phyloP scores from a whole-genome alignment of 2,329 filamentous ascomycete species.

The Talaromyces sp. region DNA sequence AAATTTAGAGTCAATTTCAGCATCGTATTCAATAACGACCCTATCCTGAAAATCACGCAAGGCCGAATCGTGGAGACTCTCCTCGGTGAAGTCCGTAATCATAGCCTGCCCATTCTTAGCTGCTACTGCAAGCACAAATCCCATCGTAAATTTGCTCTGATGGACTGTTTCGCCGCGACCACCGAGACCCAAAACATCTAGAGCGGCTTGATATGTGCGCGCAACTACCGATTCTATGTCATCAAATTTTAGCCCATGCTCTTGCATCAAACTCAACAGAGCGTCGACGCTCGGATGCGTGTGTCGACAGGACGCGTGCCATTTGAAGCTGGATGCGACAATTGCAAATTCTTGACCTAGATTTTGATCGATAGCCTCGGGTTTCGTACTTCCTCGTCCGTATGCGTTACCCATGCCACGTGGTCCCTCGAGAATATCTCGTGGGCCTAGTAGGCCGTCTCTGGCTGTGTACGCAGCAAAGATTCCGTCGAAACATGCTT shows the following conservation, averaged over 20 bases:
- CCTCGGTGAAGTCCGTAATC: constrained; percentile 26
- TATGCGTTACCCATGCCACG: constrained; percentile 21
- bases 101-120: constrained; percentile 27
- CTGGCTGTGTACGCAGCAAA: constrained; percentile 25
- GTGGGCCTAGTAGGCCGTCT: constrained; percentile 21
- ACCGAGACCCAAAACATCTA: constrained; percentile 24
- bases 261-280: constrained; percentile 21
- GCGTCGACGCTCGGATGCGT: constrained; percentile 28
- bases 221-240: constrained; percentile 24
- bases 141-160: constrained; percentile 30
- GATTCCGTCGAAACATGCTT: constrained; percentile 26
- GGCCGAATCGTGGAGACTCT: constrained; percentile 17
- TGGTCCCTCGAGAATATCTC: constrained; percentile 24
- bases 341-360: constrained; percentile 21
- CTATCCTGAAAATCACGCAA: constrained; percentile 21
- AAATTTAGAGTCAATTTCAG: constrained; percentile 22
- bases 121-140: constrained; percentile 26
- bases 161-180: constrained; percentile 25
- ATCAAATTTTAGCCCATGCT: constrained; percentile 18
- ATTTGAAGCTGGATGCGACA: constrained; percentile 27
- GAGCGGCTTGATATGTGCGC: constrained; percentile 24
- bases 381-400: constrained; percentile 16
- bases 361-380: constrained; percentile 19
- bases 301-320: constrained; percentile 28
- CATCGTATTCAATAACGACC: constrained; percentile 22